phyloP scores from a whole-genome alignment of 1,139 yeast species.

The Sugiyamaella castrensis region DNA sequence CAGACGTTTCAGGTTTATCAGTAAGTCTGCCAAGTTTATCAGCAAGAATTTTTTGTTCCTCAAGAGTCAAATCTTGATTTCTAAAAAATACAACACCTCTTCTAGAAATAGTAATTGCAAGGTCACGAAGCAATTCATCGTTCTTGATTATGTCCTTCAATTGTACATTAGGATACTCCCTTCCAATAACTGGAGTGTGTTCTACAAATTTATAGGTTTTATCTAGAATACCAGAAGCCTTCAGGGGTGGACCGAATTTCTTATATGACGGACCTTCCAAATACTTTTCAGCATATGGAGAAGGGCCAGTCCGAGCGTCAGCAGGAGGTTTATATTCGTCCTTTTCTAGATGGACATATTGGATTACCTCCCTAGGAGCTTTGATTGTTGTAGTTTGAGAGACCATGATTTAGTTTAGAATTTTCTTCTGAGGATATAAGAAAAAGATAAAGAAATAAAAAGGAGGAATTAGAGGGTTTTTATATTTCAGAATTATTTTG shows the following conservation, averaged over 20 bases:
- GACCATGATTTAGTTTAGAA: background rate
- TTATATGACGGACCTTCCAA: conserved; percentile 21
- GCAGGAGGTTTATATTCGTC: conserved; percentile 4
- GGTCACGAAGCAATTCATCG: conserved; percentile 46
- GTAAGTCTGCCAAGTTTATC: conserved; percentile 60
- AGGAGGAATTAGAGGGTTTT: no score
- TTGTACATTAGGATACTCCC: conserved; percentile 34
- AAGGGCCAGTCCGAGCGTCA: background rate
- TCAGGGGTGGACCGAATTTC: conserved; percentile 16
- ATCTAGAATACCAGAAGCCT: conserved; percentile 25
- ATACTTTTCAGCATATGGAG: conserved; percentile 17
- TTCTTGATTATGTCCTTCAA: conserved; percentile 51
- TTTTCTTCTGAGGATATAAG: background rate
- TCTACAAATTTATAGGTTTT: conserved; percentile 31
- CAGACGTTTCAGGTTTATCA: conserved; percentile 64
- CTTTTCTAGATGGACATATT: conserved; percentile 4
- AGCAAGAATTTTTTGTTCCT: conserved; percentile 52
- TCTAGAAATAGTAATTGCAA: conserved; percentile 60
- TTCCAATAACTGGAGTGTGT: conserved; percentile 34
- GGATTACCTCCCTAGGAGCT: conserved; percentile 4
- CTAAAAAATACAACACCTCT: conserved; percentile 68
- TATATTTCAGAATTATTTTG: no score
- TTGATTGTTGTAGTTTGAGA: background rate
- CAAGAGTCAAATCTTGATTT: conserved; percentile 58
- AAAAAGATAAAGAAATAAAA: no score